Percentiles rank a stretch among this genome's conserved stretches.
Evolutionary conservation across 352 stramenopile genomes (phyloP).

Genomic region (Globisporangium nodosum): DNA sequence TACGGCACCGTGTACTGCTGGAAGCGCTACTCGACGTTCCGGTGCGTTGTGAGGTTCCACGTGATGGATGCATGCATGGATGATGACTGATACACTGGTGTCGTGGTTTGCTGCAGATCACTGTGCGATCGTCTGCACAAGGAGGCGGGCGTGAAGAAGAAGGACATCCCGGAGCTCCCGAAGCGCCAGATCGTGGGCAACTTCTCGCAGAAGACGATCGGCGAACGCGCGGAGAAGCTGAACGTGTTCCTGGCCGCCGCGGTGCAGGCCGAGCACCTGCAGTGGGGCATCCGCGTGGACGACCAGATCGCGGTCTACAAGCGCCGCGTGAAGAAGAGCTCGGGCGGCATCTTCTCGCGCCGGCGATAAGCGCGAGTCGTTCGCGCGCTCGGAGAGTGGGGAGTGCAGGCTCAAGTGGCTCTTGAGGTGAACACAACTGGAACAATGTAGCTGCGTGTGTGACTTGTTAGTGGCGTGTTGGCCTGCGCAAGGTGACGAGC

Average conservation of each 20-base stretch:
- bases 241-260: constrained; percentile 78
- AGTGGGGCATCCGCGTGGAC: constrained; percentile 86
- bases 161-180: constrained; percentile 79
- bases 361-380: constrained; percentile 41
- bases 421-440: neutral
- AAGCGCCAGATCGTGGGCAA: constrained; percentile 83
- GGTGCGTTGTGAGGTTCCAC: constrained; percentile 25
- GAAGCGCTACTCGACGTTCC: constrained; percentile 88
- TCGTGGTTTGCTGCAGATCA: constrained; percentile 24
- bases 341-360: constrained; percentile 55
- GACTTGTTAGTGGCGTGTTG: neutral
- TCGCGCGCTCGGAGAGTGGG: neutral
- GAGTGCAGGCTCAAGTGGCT: neutral
- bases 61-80: no score
- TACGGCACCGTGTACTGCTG: constrained; percentile 86
- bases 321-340: constrained; percentile 66
- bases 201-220: constrained; percentile 76
- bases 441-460: constrained; percentile 5
- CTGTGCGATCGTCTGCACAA: constrained; percentile 84
- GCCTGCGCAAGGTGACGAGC: neutral
- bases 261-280: constrained; percentile 73
- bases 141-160: constrained; percentile 75
- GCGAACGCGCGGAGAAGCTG: constrained; percentile 81
- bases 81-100: no score
- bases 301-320: constrained; percentile 89